Base-by-base conservation (phyloP, 2,329 filamentous ascomycete species). In the Proliferodiscus dingleyae region DNA sequence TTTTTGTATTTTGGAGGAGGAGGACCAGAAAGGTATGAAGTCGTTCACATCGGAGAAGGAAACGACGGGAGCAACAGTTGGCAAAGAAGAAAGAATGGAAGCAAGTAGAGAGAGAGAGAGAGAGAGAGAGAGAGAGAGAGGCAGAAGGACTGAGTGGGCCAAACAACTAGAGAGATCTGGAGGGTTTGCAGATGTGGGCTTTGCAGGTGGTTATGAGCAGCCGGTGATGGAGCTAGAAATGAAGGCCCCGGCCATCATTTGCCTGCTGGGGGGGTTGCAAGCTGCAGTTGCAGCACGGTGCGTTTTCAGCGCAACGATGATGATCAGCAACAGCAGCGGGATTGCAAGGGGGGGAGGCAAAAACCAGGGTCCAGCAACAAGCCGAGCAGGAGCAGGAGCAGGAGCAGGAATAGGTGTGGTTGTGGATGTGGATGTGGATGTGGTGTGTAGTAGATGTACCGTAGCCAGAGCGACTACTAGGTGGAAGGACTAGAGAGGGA, bases 131-230 rank as follows among this genome's bases (percentile, higher is more conserved):
- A 45, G 46, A 46, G 37, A 32, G 28, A 37, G 15, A 26, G 36
- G n/a, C 15, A 18, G 32, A 34, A 34, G 19, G n/a, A 16, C 16
- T 34, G 7, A 16, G n/a, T 15, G 32, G n/a, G n/a, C n/a, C 40
- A 43, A 52, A 53, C 42, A 48, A 51, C 46, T 53, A 49, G 49
- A 50, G n/a, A n/a, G n/a, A n/a, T n/a, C n/a, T 49, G 30, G 22
- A 46, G 43, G 39, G 47, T 45, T 41, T 48, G 39, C 45, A 30
- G 50, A 37, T 29, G 53, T 52, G 53, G 53, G 54, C 53, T 52
- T 48, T 47, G 39, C 42, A 54, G 49, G 53, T 46, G 49, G 45
- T 57, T 57, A 57, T 55, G 54, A 56, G 50, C 53, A 54, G 50
- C 21, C 28, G 34, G 21, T 30, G 32, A 26, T 43, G 37, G 43